Percentiles rank a stretch among this genome's conserved stretches.
Conservation (phyloP, 805 yeast genomes). For the Cyberlindnera meyerae region DNA sequence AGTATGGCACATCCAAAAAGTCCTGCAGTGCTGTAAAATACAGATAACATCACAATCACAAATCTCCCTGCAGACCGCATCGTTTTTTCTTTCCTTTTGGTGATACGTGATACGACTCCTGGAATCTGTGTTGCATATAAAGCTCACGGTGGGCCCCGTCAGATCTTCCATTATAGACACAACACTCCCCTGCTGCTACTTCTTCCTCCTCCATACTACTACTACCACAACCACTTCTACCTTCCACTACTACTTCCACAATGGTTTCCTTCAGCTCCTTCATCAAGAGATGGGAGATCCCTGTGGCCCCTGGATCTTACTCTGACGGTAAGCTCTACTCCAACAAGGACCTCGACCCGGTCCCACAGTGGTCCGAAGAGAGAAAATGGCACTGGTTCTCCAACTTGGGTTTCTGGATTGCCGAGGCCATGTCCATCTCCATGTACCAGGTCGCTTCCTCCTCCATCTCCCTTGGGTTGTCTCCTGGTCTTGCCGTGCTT, state of each 20-base stretch:
- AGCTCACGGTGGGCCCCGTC: too few species aligned
- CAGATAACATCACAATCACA: too few species aligned
- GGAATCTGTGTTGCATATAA: too few species aligned
- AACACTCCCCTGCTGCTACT: not conserved
- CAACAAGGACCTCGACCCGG: conserved; percentile 65
- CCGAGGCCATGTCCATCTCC: conserved; percentile 73
- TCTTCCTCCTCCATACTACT: too few species aligned
- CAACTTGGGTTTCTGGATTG: conserved; percentile 51
- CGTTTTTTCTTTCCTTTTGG: too few species aligned
- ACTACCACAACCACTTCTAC: too few species aligned
- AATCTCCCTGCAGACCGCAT: too few species aligned
- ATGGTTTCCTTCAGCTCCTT: conserved; percentile 4
- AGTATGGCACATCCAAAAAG: too few species aligned
- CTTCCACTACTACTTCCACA: not conserved
- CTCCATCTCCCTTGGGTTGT: conserved; percentile 57
- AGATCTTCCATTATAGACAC: not conserved
- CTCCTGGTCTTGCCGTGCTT: conserved; percentile 45
- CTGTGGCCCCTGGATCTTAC: conserved; percentile 18
- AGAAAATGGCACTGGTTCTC: conserved; percentile 63
- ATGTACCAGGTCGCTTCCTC: conserved; percentile 80
- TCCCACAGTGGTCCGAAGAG: conserved; percentile 52
- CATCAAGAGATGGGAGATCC: conserved; percentile 14
- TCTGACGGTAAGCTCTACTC: conserved; percentile 36
- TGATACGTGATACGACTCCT: too few species aligned
- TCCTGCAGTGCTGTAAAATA: too few species aligned